Evolutionary conservation across 1,284 basidiomycete genomes (phyloP).

Genomic region (Naganishia sp.): DNA sequence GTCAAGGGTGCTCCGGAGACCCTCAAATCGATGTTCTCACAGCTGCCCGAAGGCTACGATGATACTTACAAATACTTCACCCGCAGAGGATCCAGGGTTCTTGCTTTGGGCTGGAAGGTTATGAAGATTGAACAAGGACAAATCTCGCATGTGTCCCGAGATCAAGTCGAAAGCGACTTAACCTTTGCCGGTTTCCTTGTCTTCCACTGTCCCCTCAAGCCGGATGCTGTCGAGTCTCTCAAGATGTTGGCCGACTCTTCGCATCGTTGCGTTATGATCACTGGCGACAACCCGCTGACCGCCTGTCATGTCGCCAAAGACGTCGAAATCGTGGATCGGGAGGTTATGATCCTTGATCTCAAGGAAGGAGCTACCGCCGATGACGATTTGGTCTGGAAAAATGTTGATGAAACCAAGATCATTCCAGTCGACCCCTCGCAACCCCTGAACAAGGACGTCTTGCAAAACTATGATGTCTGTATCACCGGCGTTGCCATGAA

Average conservation of each 20-base stretch:
- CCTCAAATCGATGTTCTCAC: constrained; percentile 77
- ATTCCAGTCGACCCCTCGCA: constrained; percentile 76
- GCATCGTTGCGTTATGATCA: constrained; percentile 96
- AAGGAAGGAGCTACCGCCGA: constrained; percentile 74
- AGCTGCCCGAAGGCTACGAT: constrained; percentile 77
- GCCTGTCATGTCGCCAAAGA: constrained; percentile 90
- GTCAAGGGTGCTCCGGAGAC: constrained; percentile 96
- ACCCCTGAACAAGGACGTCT: constrained; percentile 73
- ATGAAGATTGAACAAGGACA: constrained; percentile 74
- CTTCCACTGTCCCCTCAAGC: constrained; percentile 93
- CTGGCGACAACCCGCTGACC: constrained; percentile 92
- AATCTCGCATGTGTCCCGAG: constrained; percentile 80
- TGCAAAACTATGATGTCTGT: constrained; percentile 87
- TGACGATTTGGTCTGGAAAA: constrained; percentile 80
- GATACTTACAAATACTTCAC: constrained; percentile 92
- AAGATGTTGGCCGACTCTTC: constrained; percentile 93
- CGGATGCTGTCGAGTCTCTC: constrained; percentile 82
- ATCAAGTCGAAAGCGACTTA: constrained; percentile 73
- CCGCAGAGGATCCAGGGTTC: constrained; percentile 81
- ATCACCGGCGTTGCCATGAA: constrained; percentile 88
- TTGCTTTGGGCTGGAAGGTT: constrained; percentile 83
- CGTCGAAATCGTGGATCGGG: constrained; percentile 92
- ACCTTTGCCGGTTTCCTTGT: constrained; percentile 88
- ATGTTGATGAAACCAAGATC: constrained; percentile 83
- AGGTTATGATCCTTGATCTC: constrained; percentile 84